These are phyloP conservation scores for Solanum commersonii DNA, from an alignment of 257 asterid species.

Conservation along the genomic window DNA sequence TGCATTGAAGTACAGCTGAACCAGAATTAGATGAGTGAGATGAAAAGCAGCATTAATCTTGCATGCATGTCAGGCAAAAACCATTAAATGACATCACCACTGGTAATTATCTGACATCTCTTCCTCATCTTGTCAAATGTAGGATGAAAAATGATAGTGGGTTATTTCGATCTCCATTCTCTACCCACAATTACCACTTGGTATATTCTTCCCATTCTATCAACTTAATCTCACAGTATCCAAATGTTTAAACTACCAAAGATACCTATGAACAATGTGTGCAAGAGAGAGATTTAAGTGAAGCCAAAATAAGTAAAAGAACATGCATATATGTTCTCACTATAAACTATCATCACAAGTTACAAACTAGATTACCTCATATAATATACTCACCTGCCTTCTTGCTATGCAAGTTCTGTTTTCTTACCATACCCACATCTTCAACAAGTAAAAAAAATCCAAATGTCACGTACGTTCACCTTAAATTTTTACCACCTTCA, in stretches of 20 bases:
- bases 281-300: background rate
- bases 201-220: background rate
- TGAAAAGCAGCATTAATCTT: background rate
- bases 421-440: background rate
- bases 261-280: background rate
- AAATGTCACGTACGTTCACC: background rate
- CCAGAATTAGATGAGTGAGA: background rate
- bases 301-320: background rate
- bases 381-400: background rate
- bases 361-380: background rate
- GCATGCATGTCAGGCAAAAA: background rate
- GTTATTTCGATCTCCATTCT: background rate
- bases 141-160: background rate
- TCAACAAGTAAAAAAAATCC: background rate
- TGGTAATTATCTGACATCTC: background rate
- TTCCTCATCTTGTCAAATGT: background rate
- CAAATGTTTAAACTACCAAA: background rate
- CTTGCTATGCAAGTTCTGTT: background rate
- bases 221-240: background rate
- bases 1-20: constrained; percentile 40
- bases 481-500: background rate
- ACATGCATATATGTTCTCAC: background rate
- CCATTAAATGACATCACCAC: background rate
- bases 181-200: background rate
- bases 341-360: background rate